These are phyloP conservation scores for Colletotrichum melonis DNA, from an alignment of 2,329 filamentous ascomycete species.

Conservation along the genomic window DNA sequence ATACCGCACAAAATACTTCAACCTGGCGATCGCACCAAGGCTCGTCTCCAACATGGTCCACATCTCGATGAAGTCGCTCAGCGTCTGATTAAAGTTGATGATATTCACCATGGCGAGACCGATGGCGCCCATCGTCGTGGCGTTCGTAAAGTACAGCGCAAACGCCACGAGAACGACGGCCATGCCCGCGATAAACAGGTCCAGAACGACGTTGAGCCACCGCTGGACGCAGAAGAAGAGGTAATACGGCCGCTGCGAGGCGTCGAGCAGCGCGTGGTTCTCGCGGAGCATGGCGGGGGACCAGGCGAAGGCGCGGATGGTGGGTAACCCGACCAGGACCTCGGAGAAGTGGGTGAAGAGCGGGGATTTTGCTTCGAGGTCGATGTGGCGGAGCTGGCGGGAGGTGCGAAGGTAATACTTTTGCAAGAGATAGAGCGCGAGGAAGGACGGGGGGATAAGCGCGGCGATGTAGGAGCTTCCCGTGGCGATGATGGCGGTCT, in stretches of 20 bases:
- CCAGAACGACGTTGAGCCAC: conserved; percentile 60
- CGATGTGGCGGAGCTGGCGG: conserved; percentile 63
- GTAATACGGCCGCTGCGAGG: conserved; percentile 61
- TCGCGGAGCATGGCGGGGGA: conserved; percentile 49
- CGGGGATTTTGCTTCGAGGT: conserved; percentile 62
- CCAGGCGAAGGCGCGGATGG: conserved; percentile 64
- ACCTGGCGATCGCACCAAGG: conserved; percentile 47
- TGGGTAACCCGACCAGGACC: conserved; percentile 57
- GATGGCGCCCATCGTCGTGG: conserved; percentile 43
- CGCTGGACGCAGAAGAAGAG: conserved; percentile 60
- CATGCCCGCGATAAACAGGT: conserved; percentile 60
- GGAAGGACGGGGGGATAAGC: conserved; percentile 53
- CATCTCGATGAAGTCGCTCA: conserved; percentile 45
- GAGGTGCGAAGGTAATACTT: conserved; percentile 66
- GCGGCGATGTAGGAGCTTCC: conserved; percentile 56
- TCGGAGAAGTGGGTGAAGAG: conserved; percentile 64
- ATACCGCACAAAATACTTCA: conserved; percentile 44
- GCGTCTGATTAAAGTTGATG: conserved; percentile 43
- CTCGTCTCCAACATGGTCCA: conserved; percentile 52
- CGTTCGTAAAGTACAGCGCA: conserved; percentile 45
- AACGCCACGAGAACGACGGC: conserved; percentile 61
- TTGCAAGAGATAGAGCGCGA: conserved; percentile 57
- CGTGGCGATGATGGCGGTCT: conserved; percentile 55
- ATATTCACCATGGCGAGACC: conserved; percentile 44
- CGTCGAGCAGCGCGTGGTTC: conserved; percentile 51